phyloP scores from a whole-genome alignment of 768 basidiomycete species.

The Lactarius hatsudake region DNA sequence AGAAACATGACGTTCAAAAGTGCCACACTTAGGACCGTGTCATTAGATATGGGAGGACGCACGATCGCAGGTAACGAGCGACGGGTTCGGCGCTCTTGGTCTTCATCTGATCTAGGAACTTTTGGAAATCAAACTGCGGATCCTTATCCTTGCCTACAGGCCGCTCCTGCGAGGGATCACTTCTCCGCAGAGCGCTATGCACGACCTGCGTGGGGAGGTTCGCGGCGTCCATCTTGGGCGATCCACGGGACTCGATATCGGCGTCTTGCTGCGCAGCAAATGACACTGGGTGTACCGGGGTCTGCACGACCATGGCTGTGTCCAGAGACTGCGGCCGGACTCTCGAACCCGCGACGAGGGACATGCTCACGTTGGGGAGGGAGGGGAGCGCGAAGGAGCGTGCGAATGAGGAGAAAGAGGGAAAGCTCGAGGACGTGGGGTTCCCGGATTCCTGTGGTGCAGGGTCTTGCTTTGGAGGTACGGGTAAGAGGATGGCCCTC shows the following conservation, averaged over 20 bases:
- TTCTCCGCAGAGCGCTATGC: conserved; percentile 28
- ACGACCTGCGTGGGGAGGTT: not conserved
- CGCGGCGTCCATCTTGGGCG: conserved; percentile 14
- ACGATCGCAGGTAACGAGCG: conserved; percentile 95
- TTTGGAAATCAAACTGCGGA: conserved; percentile 85
- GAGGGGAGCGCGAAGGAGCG: conserved; percentile 60
- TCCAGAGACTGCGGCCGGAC: conserved; percentile 58
- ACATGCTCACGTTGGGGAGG: conserved; percentile 31
- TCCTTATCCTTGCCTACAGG: conserved; percentile 35
- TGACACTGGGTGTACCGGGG: conserved; percentile 14
- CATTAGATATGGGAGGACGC: conserved; percentile 36
- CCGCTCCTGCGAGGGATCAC: conserved; percentile 27
- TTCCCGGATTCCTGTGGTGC: conserved; percentile 14
- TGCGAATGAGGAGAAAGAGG: conserved; percentile 65
- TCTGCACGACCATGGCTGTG: conserved; percentile 29
- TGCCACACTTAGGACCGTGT: not conserved
- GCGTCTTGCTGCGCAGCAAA: conserved; percentile 21
- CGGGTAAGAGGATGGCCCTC: conserved; percentile 60
- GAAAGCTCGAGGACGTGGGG: conserved; percentile 42
- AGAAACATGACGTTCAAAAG: not conserved
- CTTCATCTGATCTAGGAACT: conserved; percentile 95
- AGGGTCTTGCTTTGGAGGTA: conserved; percentile 7
- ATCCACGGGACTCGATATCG: conserved; percentile 11
- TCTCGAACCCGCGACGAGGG: conserved; percentile 26
- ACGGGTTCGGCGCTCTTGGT: conserved; percentile 83